Conservation (phyloP, 202 grass and related monocot species). For the Panicum hallii region DNA sequence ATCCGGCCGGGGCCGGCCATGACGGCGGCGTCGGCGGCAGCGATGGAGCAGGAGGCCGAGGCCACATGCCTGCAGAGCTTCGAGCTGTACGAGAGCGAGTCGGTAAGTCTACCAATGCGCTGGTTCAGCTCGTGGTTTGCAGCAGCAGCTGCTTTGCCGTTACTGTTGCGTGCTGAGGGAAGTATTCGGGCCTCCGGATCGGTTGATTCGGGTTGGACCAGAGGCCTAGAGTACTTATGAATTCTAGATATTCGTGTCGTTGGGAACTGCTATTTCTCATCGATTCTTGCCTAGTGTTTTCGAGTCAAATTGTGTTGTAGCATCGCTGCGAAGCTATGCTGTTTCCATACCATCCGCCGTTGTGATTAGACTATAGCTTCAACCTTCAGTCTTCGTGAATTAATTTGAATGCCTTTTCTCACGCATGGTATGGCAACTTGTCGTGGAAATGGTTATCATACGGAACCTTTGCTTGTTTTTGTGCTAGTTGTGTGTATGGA, state of each 20-base stretch:
- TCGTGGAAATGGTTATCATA: conserved; percentile 6
- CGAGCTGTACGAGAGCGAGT: conserved; percentile 74
- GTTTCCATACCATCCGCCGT: not conserved
- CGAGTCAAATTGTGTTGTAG: not conserved
- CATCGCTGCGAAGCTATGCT: not conserved
- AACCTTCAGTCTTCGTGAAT: not conserved
- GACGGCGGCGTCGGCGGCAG: conserved; percentile 26
- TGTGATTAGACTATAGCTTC: conserved; percentile 17
- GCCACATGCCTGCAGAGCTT: conserved; percentile 66
- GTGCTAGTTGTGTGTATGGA: not conserved
- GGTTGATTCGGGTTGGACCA: not conserved
- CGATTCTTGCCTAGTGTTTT: not conserved
- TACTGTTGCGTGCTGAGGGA: conserved; percentile 5
- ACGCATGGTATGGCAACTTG: not conserved
- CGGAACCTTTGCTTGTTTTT: not conserved
- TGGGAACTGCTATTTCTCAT: not conserved
- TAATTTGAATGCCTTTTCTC: not conserved
- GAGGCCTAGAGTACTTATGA: not conserved
- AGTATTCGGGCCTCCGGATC: conserved; percentile 11
- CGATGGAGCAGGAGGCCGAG: conserved; percentile 46
- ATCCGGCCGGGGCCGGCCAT: conserved; percentile 42
- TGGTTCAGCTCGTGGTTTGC: conserved; percentile 4
- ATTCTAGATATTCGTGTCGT: not conserved
- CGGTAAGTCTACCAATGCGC: conserved; percentile 58
- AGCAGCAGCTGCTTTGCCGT: not conserved